Base-by-base conservation (phyloP, 2,329 filamentous ascomycete species). In the Hyphodiscus sp. region DNA sequence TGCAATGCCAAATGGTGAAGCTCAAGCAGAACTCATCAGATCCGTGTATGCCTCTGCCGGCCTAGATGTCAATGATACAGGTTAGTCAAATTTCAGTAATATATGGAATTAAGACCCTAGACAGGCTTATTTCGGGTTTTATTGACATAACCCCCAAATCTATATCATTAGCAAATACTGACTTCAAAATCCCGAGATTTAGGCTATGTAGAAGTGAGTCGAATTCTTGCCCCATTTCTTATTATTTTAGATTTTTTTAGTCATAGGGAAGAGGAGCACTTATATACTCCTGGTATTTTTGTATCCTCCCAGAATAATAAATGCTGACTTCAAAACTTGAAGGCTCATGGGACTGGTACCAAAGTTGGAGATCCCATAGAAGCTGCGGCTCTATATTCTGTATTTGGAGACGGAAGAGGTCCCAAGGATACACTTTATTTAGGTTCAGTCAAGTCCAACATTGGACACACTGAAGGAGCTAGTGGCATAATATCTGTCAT, bases 1-100 rank as follows among this genome's bases (percentile, higher is more conserved):
- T 26, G 74, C 74, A 0, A 65, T 72, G 47, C 76, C 76, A 0
- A 76, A 57, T 73, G 64, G 67, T 1, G 56, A 63, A 2, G 74
- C 76, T 0, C 79, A 82, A 50, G 59, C 53, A 20, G 30, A 46
- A 6, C 41, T 65, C 11, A 65, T 66, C 41, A 52, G 51, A n/a
- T 53, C 51, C 2, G 48, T 54, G 0, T 65, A 65, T 41, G 33
- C 49, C 7, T 53, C 49, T 41, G 49, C 55, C 4, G 54, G 58
- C 0, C 52, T 65, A 2, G 52, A 63, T 20, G 45, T 54, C 9
- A 41, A n/a, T 1, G 52, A 61, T 15, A 59, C 58, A 1, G 55
- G 50, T 26, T 8, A 26, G 23, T 26, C 23, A 26, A 26, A 4
- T 3, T 26, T 26, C 8, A 8, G 23, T n/a, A n/a, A 26, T 26